Conservation (phyloP, 805 yeast species). For the Starmera quercuum region DNA sequence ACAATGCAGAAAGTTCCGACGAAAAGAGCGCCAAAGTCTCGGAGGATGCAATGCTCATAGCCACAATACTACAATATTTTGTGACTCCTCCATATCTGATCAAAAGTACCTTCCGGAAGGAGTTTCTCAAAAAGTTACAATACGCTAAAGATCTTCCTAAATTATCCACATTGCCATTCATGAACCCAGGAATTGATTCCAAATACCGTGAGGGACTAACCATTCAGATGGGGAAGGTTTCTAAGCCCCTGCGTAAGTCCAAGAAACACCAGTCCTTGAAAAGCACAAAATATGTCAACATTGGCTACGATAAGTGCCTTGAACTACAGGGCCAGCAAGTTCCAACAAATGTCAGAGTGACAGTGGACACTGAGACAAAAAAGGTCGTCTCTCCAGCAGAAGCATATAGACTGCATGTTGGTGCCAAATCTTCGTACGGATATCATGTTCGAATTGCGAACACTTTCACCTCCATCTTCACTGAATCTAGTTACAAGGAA, state of each 20-base stretch:
- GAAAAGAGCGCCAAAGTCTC: constrained; percentile 11
- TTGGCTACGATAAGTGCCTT: constrained; percentile 56
- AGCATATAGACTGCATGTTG: constrained; percentile 57
- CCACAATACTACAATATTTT: constrained; percentile 67
- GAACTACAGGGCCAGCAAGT: constrained; percentile 54
- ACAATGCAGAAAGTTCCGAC: constrained; percentile 6
- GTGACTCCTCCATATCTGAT: constrained; percentile 80
- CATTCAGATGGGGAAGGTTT: constrained; percentile 31
- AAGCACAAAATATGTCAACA: constrained; percentile 66
- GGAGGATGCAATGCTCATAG: constrained; percentile 45
- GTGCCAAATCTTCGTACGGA: constrained; percentile 58
- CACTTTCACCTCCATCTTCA: constrained; percentile 55
- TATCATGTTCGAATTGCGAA: constrained; percentile 66
- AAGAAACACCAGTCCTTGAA: constrained; percentile 44
- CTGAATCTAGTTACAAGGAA: constrained; percentile 53
- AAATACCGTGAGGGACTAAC: constrained; percentile 57
- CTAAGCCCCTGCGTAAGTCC: constrained; percentile 21
- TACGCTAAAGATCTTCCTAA: constrained; percentile 67
- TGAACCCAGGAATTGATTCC: constrained; percentile 35
- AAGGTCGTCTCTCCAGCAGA: constrained; percentile 62
- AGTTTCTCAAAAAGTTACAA: constrained; percentile 38
- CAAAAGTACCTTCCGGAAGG: constrained; percentile 50
- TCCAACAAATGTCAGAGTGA: constrained; percentile 75
- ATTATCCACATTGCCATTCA: constrained; percentile 67
- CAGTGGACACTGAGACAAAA: constrained; percentile 57